A percentile compares a stretch with the other conserved stretches of the same genome.
These are phyloP conservation scores for Pelargonium myrrhifolium DNA, from an alignment of 441 rosid genomes.

Conservation along the genomic window DNA sequence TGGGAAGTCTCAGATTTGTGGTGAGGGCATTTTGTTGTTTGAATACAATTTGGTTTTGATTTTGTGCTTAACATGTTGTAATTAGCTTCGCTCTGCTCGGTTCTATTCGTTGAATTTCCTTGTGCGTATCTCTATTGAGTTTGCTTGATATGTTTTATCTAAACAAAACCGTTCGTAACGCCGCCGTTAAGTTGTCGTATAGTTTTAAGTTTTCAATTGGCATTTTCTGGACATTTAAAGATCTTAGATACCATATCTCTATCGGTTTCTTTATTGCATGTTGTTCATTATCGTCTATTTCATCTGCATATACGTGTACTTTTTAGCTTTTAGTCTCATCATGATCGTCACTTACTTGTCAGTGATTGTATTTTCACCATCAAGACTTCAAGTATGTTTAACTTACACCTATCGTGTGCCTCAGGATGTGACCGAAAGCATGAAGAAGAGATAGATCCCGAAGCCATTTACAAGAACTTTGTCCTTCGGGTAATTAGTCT, in stretches of 20 bases:
- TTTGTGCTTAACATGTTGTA: neutral
- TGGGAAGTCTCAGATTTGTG: neutral
- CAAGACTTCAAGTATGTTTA: neutral
- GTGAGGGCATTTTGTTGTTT: no score
- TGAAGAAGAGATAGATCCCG: conserved; percentile 81
- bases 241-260: no score
- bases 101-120: no score
- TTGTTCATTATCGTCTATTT: neutral
- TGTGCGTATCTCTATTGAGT: no score
- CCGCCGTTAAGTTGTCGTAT: no score
- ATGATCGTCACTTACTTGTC: neutral
- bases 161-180: no score
- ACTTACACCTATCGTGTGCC: neutral
- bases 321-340: neutral
- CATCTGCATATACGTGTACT: neutral
- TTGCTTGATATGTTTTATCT: no score
- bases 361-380: neutral
- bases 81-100: neutral
- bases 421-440: conserved; percentile 92
- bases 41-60: no score
- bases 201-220: no score
- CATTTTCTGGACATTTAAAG: no score
- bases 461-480: conserved; percentile 70
- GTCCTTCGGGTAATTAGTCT: conserved; percentile 66
- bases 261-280: neutral